Percentiles rank a stretch among this genome's conserved stretches.
These are phyloP conservation scores for Hypoxylon sp. DNA, from an alignment of 2,329 filamentous ascomycete species.

Conservation along the genomic window DNA sequence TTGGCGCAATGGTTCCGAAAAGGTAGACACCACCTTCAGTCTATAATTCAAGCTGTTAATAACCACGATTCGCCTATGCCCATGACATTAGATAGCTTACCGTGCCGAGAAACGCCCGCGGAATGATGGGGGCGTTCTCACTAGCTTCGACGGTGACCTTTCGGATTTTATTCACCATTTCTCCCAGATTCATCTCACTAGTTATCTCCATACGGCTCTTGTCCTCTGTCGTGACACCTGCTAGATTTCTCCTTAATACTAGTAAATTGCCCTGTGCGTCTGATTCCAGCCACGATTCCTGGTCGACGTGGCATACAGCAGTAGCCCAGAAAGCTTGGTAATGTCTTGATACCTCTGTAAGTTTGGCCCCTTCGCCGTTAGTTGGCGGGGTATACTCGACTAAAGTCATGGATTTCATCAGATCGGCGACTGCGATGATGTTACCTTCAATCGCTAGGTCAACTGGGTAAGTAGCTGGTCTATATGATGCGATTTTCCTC, in stretches of 20 bases:
- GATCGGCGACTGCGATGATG: conserved; percentile 85
- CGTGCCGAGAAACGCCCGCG: conserved; percentile 89
- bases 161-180: conserved; percentile 92
- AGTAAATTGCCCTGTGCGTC: conserved; percentile 92
- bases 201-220: conserved; percentile 78
- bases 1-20: conserved; percentile 81
- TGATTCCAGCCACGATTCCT: conserved; percentile 83
- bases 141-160: conserved; percentile 77
- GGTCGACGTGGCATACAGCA: conserved; percentile 79
- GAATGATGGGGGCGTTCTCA: conserved; percentile 77
- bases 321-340: conserved; percentile 88
- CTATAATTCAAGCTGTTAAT: conserved; percentile 62
- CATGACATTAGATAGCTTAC: conserved; percentile 66
- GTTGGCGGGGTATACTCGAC: conserved; percentile 77
- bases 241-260: conserved; percentile 80
- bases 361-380: conserved; percentile 70
- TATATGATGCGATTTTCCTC: conserved; percentile 80
- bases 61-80: background rate
- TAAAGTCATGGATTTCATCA: conserved; percentile 93
- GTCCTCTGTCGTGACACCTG: conserved; percentile 82
- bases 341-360: conserved; percentile 84
- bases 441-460: conserved; percentile 82
- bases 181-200: conserved; percentile 87
- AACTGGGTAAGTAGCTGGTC: conserved; percentile 86
- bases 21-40: conserved; percentile 93